Percentiles rank a stretch among this genome's conserved stretches.
Conservation (phyloP, 371 early-diverging fungal species). For the Nematocida sp. region DNA sequence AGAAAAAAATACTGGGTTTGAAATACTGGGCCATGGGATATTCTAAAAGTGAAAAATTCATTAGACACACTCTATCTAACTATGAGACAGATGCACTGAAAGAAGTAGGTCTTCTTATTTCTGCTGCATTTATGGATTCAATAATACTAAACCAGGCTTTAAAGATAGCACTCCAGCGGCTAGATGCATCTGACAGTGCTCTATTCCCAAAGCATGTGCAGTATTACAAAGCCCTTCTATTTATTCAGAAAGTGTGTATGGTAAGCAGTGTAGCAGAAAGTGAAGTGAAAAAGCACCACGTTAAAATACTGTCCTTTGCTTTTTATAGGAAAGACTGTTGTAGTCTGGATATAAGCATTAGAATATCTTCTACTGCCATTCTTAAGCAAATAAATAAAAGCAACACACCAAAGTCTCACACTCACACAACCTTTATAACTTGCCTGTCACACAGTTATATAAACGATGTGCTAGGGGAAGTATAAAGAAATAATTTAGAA, state of each 20-base stretch:
- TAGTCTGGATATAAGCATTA: conserved; percentile 9
- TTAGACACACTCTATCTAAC: conserved; percentile 31
- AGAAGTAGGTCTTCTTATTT: conserved; percentile 52
- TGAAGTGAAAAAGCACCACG: conserved; percentile 35
- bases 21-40: conserved; percentile 33
- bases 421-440: conserved; percentile 36
- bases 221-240: conserved; percentile 47
- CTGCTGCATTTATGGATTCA: conserved; percentile 33
- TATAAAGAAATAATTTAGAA: no score
- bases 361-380: conserved; percentile 28
- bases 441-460: conserved; percentile 23
- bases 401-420: background rate
- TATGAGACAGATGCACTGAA: conserved; percentile 5
- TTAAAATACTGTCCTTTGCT: conserved; percentile 39
- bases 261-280: conserved; percentile 22
- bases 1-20: conserved; percentile 3
- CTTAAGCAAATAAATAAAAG: conserved; percentile 42
- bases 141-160: conserved; percentile 30
- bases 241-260: conserved; percentile 51
- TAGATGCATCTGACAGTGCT: conserved; percentile 2
- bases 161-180: conserved; percentile 22
- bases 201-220: conserved; percentile 33
- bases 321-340: conserved; percentile 34
- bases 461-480: background rate
- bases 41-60: conserved; percentile 20